Evolutionary conservation across 257 asterid genomes (phyloP), one percentile per base, ranked within the genome.

Genomic region (Prunella vulgaris): DNA sequence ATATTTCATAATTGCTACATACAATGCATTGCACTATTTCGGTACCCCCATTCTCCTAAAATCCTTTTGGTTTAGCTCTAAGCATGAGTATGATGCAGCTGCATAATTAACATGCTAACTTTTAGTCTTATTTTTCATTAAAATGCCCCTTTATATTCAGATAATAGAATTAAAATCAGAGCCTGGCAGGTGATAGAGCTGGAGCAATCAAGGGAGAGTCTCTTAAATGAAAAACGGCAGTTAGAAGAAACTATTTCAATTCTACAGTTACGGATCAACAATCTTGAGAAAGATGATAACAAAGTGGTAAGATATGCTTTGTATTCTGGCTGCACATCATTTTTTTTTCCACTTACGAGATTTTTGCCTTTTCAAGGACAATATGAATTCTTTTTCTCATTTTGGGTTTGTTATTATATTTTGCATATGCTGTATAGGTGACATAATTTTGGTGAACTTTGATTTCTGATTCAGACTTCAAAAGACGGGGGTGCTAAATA

Each of bases 171-270:
- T 79, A 85, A 82, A 80, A 75, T 74, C 77, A 67, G 78, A 81
- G 84, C 76, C 68, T 87, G 77, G 68, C 96, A 92, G 96, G 95
- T 89, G 84, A 65, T 67, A 71, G 88, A 81, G 79, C 77, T 86
- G 81, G 95, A 86, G 81, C 85, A 79, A 60, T 79, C 83, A 32
- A 79, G 80, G 86, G 76, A 80, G 74, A 80, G 61, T 66, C 80
- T 85, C 71, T 68, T 79, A 70, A 78, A 75, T 62, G 96, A 90
- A 78, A 86, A 76, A 28, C 85, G 73, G 48, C 80, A 80, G 42
- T 51, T 88, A 79, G 73, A 70, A 61, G 81, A 74, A 78, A 75
- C 66, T 24, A 42, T 88, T 69, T 84, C 87, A 60, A 68, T 42
- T 76, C 83, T 83, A 65, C 88, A 87, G 78, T 80, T 85, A 10